Percentiles rank a stretch among this genome's conserved stretches.
These are phyloP conservation scores for Xylaria longipes DNA, from an alignment of 495 filamentous ascomycete genomes.

Conservation along the genomic window DNA sequence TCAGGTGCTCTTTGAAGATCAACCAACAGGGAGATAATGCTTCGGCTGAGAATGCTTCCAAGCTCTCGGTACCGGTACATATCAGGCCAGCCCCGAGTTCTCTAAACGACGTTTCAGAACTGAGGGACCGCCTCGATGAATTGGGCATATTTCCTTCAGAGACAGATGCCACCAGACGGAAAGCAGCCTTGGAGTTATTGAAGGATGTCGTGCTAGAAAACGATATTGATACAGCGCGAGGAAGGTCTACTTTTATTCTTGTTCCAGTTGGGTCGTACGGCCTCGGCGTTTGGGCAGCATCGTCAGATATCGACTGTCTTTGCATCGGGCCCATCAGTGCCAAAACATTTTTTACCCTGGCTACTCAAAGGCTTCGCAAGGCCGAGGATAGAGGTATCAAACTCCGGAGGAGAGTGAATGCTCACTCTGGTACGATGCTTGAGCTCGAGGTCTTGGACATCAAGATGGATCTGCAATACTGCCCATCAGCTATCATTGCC, in stretches of 20 bases:
- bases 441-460: slow-evolving; percentile 58
- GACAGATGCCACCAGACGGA: slow-evolving; percentile 47
- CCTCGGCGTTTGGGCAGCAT: slow-evolving; percentile 60
- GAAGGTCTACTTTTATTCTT: slow-evolving; percentile 50
- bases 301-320: slow-evolving; percentile 65
- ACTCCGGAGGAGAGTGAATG: slow-evolving; percentile 59
- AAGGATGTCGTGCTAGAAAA: slow-evolving; percentile 43
- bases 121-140: slow-evolving; percentile 37
- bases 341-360: slow-evolving; percentile 61
- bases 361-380: slow-evolving; percentile 55
- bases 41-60: slow-evolving; percentile 27
- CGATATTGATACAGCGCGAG: slow-evolving; percentile 25
- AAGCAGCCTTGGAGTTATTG: slow-evolving; percentile 51
- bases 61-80: slow-evolving; percentile 36
- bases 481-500: slow-evolving; percentile 55
- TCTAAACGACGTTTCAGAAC: slow-evolving; percentile 32
- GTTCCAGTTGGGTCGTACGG: slow-evolving; percentile 66
- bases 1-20: slow-evolving; percentile 51
- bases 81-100: slow-evolving; percentile 29
- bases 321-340: slow-evolving; percentile 62
- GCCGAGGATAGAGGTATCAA: slow-evolving; percentile 48
- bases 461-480: slow-evolving; percentile 66
- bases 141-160: slow-evolving; percentile 49
- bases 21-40: slow-evolving; percentile 15
- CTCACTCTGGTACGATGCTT: slow-evolving; percentile 60